phyloP scores from a whole-genome alignment of 2,329 filamentous ascomycete species.

The Alternaria arbusti region DNA sequence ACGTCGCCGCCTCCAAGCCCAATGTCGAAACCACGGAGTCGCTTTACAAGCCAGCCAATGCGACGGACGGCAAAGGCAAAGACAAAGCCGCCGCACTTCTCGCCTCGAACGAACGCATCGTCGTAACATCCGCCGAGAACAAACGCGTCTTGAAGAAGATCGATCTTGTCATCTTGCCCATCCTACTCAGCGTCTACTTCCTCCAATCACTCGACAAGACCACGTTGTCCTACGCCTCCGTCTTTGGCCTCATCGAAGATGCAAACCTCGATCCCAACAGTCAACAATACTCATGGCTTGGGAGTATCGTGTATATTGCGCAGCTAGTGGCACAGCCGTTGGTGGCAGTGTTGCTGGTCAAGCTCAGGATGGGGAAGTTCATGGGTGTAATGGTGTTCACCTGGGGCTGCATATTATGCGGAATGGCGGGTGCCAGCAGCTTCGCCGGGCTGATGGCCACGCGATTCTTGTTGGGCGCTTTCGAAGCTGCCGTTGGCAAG shows the following conservation, averaged over 20 bases:
- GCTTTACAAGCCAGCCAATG: slow-evolving; percentile 27
- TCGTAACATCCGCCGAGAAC: slow-evolving; percentile 61
- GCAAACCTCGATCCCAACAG: slow-evolving; percentile 59
- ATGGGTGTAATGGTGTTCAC: slow-evolving; percentile 59
- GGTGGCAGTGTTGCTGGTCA: slow-evolving; percentile 63
- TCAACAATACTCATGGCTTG: slow-evolving; percentile 61
- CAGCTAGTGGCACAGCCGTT: slow-evolving; percentile 62
- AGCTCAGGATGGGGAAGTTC: slow-evolving; percentile 67
- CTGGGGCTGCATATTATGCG: slow-evolving; percentile 65
- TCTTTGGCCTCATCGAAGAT: slow-evolving; percentile 68
- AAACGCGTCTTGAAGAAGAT: slow-evolving; percentile 59
- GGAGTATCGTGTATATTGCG: slow-evolving; percentile 61
- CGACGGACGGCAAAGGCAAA: slow-evolving; percentile 22
- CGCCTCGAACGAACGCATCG: slow-evolving; percentile 53
- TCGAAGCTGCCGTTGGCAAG: slow-evolving; percentile 64
- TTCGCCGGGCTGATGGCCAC: slow-evolving; percentile 67
- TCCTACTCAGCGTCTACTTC: slow-evolving; percentile 67
- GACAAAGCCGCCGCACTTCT: slow-evolving; percentile 61
- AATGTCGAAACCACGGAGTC: slow-evolving; percentile 35
- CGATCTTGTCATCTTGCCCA: slow-evolving; percentile 59
- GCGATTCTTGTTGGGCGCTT: slow-evolving; percentile 70
- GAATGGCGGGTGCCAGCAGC: slow-evolving; percentile 66
- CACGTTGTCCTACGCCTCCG: slow-evolving; percentile 65
- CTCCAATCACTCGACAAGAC: slow-evolving; percentile 69
- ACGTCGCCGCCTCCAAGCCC: slow-evolving; percentile 19